Conservation (phyloP, 345 rosid genomes). For the Turnera subulata region DNA sequence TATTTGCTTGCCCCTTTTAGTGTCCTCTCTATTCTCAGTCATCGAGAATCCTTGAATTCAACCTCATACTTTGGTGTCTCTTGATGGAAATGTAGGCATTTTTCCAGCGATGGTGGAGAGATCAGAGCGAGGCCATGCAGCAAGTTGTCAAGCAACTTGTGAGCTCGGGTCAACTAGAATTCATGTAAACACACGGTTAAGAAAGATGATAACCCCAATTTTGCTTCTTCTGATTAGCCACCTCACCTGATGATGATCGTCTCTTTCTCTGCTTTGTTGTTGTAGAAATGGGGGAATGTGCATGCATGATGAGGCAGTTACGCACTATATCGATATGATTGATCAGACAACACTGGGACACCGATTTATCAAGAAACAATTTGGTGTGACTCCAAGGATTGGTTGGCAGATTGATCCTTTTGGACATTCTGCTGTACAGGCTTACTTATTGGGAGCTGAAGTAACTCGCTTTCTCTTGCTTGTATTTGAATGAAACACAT, state of each 20-base stretch:
- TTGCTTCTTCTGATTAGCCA: neutral
- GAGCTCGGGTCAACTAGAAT: slow-evolving; percentile 81
- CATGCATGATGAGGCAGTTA: slow-evolving; percentile 96
- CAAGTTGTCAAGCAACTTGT: slow-evolving; percentile 53
- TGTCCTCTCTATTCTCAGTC: neutral
- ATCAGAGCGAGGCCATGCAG: slow-evolving; percentile 66
- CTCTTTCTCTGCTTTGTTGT: slow-evolving; percentile 5
- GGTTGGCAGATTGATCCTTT: slow-evolving; percentile 99
- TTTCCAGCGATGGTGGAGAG: slow-evolving; percentile 96
- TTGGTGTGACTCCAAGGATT: slow-evolving; percentile 85
- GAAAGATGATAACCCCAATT: neutral
- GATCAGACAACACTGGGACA: slow-evolving; percentile 98
- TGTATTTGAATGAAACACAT: too few species aligned
- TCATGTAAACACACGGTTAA: slow-evolving; percentile 46
- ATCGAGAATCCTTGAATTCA: neutral
- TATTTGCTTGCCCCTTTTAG: neutral
- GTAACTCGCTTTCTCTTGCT: slow-evolving; percentile 28
- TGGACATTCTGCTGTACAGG: slow-evolving; percentile 99
- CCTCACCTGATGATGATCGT: neutral
- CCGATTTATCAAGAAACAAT: slow-evolving; percentile 66
- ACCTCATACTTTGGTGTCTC: slow-evolving; percentile 1
- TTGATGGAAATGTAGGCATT: slow-evolving; percentile 59
- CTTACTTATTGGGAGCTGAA: slow-evolving; percentile 90
- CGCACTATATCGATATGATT: slow-evolving; percentile 96
- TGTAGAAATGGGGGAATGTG: slow-evolving; percentile 97